These are phyloP conservation scores for Aspergillus heteromorphus DNA, from an alignment of 495 filamentous ascomycete species.

Conservation along the genomic window DNA sequence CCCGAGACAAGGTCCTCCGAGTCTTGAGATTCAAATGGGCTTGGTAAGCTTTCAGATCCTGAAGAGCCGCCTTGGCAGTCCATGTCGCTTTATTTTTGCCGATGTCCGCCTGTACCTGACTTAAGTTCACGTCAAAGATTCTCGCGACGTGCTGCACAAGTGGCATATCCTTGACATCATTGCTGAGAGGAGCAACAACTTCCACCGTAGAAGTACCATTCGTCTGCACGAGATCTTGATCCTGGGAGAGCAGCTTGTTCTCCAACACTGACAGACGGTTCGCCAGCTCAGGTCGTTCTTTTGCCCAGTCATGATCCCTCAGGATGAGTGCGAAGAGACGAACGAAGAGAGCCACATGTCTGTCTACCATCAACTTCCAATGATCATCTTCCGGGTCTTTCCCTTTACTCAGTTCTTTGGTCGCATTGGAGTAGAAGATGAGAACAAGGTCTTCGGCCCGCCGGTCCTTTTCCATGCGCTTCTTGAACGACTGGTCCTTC, in stretches of 20 bases:
- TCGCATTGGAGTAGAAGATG: constrained; percentile 86
- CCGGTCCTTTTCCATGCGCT: constrained; percentile 85
- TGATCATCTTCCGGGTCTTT: constrained; percentile 77
- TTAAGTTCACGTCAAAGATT: constrained; percentile 73
- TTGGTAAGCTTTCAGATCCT: constrained; percentile 90
- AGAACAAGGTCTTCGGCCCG: constrained; percentile 84
- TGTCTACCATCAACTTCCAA: constrained; percentile 90
- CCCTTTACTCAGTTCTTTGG: constrained; percentile 79
- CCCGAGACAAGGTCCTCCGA: constrained; percentile 66
- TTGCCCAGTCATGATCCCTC: constrained; percentile 72
- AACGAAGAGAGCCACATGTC: constrained; percentile 93
- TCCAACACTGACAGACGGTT: constrained; percentile 75
- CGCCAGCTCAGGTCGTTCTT: constrained; percentile 77
- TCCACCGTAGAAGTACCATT: constrained; percentile 61
- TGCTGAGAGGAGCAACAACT: constrained; percentile 72
- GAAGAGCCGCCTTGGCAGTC: constrained; percentile 87
- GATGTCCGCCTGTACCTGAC: constrained; percentile 79
- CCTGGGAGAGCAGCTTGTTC: constrained; percentile 89
- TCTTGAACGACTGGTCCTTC: constrained; percentile 65
- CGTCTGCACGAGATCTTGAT: constrained; percentile 69
- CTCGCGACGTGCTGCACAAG: constrained; percentile 80
- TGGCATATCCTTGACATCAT: constrained; percentile 95
- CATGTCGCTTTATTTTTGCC: constrained; percentile 71
- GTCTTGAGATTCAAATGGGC: constrained; percentile 77
- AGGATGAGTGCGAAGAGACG: constrained; percentile 75